Base-by-base conservation (phyloP, 2,329 filamentous ascomycete species). In the Fusarium albosuccineum region DNA sequence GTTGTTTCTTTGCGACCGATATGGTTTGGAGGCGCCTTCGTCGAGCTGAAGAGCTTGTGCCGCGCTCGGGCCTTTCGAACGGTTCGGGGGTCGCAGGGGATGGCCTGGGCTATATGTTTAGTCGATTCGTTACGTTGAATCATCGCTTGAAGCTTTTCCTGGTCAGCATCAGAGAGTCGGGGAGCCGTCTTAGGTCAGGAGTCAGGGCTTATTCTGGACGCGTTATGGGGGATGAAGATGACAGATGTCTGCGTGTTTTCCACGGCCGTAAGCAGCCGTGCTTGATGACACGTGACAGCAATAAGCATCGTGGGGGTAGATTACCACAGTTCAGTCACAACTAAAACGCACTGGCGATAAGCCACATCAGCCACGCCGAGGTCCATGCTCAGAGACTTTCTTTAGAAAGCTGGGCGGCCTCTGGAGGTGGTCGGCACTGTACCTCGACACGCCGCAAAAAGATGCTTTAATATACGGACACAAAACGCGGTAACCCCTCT, bases 61-160 rank as follows among this genome's bases (percentile, higher is more conserved):
- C 50, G 48, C 26, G 34, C 46, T 16, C 27, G 13, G 29, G 52
- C 41, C 49, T 62, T 62, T 13, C 53, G 52, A 50, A 62, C 46
- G 27, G 59, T 50, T 46, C 46, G 46, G 37, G 36, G 36, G 36
- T 48, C 9, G 37, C 53, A 57, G 9, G 45, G 39, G 22, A 62
- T 57, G 13, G 53, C 13, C n/a, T 57, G 37, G 34, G 59, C 48
- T 62, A 54, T 62, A 46, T 53, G 45, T 48, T 62, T 54, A 44
- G 48, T 54, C 16, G 45, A 9, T 16, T 42, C 27, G 33, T 17
- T 37, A 45, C 44, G 10, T 51, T 34, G 55, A 17, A 62, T 62
- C 60, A 63, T 60, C 6, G 55, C 51, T 45, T 59, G 6, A n/a
- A 57, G 34, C 40, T 4, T 57, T 33, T 57, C 34, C 49, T 53